Percentiles rank a stretch among this genome's conserved stretches.
These are phyloP conservation scores for Candida verbasci DNA, from an alignment of 805 yeast genomes.

Conservation along the genomic window DNA sequence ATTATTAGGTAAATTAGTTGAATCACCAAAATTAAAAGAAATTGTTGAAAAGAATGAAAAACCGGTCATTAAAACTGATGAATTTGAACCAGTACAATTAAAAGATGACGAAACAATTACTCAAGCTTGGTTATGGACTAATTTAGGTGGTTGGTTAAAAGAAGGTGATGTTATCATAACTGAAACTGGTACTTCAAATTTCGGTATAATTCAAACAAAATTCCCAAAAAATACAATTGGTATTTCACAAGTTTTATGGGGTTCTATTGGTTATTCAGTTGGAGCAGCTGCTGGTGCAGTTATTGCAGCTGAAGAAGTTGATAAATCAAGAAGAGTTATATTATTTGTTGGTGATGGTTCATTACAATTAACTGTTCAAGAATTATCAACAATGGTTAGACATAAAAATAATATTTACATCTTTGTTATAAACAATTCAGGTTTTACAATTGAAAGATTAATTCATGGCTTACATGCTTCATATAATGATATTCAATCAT, in stretches of 20 bases:
- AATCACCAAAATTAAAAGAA: constrained; percentile 9
- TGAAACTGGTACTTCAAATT: constrained; percentile 35
- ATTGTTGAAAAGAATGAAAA: constrained; percentile 10
- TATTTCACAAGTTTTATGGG: constrained; percentile 33
- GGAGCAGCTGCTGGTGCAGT: constrained; percentile 33
- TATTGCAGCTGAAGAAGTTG: constrained; percentile 29
- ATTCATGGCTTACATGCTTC: constrained; percentile 35
- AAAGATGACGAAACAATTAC: constrained; percentile 12
- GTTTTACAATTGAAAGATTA: constrained; percentile 37
- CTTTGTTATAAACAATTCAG: constrained; percentile 37
- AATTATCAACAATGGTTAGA: constrained; percentile 34
- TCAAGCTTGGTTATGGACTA: constrained; percentile 30
- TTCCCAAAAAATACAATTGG: constrained; percentile 28
- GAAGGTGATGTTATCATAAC: constrained; percentile 30
- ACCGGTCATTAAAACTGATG: constrained; percentile 12
- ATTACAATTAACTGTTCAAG: constrained; percentile 39
- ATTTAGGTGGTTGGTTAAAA: constrained; percentile 21
- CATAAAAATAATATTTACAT: constrained; percentile 31
- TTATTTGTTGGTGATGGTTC: constrained; percentile 42
- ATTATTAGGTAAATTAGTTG: constrained; percentile 28
- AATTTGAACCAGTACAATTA: constrained; percentile 10
- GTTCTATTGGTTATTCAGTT: constrained; percentile 32
- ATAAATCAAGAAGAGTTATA: constrained; percentile 30
- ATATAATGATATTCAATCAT: constrained; percentile 36
- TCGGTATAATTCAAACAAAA: constrained; percentile 29